Evolutionary conservation across 148 eudicot genomes (phyloP).

Genomic region (Persicaria tinctoria): DNA sequence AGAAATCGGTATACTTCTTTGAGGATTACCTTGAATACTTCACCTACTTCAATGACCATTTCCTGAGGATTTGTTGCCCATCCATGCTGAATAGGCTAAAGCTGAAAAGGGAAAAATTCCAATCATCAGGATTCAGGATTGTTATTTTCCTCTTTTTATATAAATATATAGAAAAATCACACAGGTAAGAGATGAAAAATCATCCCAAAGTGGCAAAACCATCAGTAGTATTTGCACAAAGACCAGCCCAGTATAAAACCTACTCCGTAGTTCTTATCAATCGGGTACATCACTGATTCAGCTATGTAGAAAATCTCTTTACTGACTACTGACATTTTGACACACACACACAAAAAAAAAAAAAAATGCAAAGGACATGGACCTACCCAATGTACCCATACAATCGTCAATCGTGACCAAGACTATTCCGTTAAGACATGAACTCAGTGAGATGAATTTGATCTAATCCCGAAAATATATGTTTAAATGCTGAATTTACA

Average conservation of each 20-base stretch:
- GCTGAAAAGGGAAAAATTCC: conserved; percentile 39
- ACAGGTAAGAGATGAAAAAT: neutral
- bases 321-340: no score
- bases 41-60: conserved; percentile 85
- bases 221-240: neutral
- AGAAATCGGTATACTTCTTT: conserved; percentile 45
- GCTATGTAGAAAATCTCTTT: no score
- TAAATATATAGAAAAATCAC: neutral
- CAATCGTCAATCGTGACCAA: no score
- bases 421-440: no score
- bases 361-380: no score
- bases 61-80: conserved; percentile 71
- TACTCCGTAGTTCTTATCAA: neutral
- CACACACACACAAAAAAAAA: no score
- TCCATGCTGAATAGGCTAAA: conserved; percentile 66
- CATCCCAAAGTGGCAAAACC: neutral
- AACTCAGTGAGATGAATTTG: no score
- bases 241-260: neutral
- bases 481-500: no score
- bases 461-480: no score
- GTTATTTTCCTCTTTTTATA: neutral
- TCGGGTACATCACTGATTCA: neutral
- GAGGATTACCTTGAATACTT: conserved; percentile 61
- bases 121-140: conserved; percentile 20
- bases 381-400: no score